Evolutionary conservation across 768 basidiomycete genomes (phyloP), one percentile per base, ranked within the genome.

Genomic region (Mycena olivaceomarginata): DNA sequence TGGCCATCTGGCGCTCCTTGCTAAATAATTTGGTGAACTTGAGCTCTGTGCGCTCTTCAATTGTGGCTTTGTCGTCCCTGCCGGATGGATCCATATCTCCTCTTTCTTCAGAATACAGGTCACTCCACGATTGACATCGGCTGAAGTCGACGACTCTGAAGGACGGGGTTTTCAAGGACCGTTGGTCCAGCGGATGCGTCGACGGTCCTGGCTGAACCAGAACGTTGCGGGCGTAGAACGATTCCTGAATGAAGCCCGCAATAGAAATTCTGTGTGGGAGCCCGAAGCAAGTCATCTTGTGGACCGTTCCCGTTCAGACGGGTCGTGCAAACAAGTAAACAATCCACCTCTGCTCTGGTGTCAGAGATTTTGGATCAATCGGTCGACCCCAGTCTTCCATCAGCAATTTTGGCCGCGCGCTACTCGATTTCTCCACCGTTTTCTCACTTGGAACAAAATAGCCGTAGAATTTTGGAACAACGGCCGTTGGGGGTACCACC

Each of bases 91-190:
- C 48, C 48, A 4, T 20, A 46, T 43, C 10, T n/a, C 45, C 13
- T 15, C 12, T 12, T 15, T 4, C 12, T 12, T 51, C 45, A 1
- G 66, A 40, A 68, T 41, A 18, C 12, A 68, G 43, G n/a, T 22
- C 22, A 16, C 25, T 6, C 39, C 9, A 45, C 31, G 31, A 40
- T 46, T 67, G 12, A 45, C 68, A 59, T 16, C 74, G 41, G 4
- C 78, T 70, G 48, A 80, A 80, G 59, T 80, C 79, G 8, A 80
- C 48, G 22, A 80, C 11, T 39, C 80, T 59, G 69, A 81, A 77
- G 12, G 59, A 85, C 40, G 40, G 67, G 40, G 82, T 76, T 1
- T 80, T 70, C 0, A 68, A 16, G 18, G 70, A 78, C 18, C 79
- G 71, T n/a, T 66, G 65, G 20, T 43, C 39, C 9, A 79, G 80